Evolutionary conservation across 2,329 filamentous ascomycete species (phyloP), one percentile per base, ranked within the genome.

Genomic region (Exophiala dermatitidis): DNA sequence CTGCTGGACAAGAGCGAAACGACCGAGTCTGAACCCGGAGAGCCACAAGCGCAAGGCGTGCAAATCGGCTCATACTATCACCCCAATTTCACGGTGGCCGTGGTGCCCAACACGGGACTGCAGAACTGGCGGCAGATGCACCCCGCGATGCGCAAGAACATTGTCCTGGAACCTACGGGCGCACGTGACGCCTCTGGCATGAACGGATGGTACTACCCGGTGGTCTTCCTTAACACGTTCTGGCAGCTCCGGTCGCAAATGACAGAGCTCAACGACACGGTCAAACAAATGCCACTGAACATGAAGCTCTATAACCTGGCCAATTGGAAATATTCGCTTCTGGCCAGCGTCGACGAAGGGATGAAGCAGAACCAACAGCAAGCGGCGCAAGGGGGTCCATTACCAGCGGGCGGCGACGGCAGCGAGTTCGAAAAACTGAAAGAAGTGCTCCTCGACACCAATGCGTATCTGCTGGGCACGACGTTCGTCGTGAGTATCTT

Each of bases 381-480:
- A 67, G 86, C 87, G 47, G 89, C 90, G 1, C 82, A 79, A 53
- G 90, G 88, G 43, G 77, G 82, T 34, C 74, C 83, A 2, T 76
- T 86, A 4, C 82, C 88, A 0, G 85, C 85, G 34, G 87, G 86
- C 51, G 87, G 90, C 53, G 93, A 97, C 67, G 93, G 93, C 40
- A 88, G 81, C 53, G 93, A 98, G 71, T 88, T 97, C 65, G 93
- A 98, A 69, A 89, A 96, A 80, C 84, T 98, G 75, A 98, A 98
- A 76, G 87, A 94, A 66, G 86, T 97, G 45, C 79, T 98, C 37
- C 78, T 97, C 36, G 89, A 97, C 73, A 95, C 90, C 30, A 97
- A 97, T 71, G 85, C 88, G 34, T 95, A 90, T 67, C 82, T 98
- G 31, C 82, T 98, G 37, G 84, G 79, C 29, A 84, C 94, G 32